Evolutionary conservation across 1,284 basidiomycete species (phyloP), one percentile per base, ranked within the genome.

Genomic region (Kalmanozyma brasiliensis): DNA sequence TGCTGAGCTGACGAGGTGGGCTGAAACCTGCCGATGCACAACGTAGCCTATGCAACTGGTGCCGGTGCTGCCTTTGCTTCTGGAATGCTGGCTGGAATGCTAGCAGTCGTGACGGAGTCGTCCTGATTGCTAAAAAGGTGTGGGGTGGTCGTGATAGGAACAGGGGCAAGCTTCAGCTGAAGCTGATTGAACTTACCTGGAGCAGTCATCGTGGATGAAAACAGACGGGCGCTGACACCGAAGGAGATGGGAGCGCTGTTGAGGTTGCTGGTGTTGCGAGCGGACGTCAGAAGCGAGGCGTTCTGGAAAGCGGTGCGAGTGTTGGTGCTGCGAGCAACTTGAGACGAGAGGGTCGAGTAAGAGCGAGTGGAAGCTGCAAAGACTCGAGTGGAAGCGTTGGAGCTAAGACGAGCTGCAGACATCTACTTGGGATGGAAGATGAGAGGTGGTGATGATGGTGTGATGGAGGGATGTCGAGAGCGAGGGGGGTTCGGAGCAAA

Each of bases 181-280:
- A 30, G 17, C 4, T 19, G 14, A 16, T n/a, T n/a, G n/a, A n/a
- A 63, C 66, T 55, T 63, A 69, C 66, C 66, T 38, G 52, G 34
- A 33, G 44, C 49, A 38, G 60, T 34, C 66, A 69, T 69, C 43
- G 60, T 63, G 55, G 60, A 59, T 7, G 66, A 60, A 32, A 69
- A 69, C 11, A 52, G 49, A 33, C 53, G 49, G 41, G 49, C 43
- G 33, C 16, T 29, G 37, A 45, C 19, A 41, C 26, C 49, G 17
- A 57, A 64, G 20, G 44, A 41, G 41, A 37, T 41, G 17, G 37
- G 20, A 14, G 49, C 24, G 22, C 33, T 24, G 30, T n/a, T 34
- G 19, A 41, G 16, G 44, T 23, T 30, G 47, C n/a, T 43, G 49
- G 22, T 52, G 61, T 29, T 46, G 45, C 49, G 29, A 35, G 52